A percentile compares a stretch with the other conserved stretches of the same genome.
Conservation (phyloP, 345 rosid genomes). For the Conringia planisiliqua region DNA sequence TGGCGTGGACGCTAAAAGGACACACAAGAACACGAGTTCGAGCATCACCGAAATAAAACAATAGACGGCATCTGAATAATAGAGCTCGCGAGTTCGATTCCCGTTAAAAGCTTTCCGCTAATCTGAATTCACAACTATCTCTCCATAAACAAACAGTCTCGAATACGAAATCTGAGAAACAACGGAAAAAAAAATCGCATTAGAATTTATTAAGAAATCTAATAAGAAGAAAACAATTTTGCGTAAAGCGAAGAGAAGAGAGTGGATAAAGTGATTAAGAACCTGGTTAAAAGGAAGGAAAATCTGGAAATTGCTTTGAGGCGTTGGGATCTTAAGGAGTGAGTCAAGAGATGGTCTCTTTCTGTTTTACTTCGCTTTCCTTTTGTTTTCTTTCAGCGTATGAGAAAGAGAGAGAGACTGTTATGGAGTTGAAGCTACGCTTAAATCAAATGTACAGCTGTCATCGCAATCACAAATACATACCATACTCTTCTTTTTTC, state of each 20-base stretch:
- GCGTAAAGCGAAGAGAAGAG: neutral
- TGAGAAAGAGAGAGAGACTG: conserved; percentile 24
- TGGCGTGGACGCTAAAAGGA: conserved; percentile 42
- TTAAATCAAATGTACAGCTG: conserved; percentile 35
- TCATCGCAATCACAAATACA: neutral
- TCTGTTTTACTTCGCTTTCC: conserved; percentile 27
- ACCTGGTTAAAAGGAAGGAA: conserved; percentile 7
- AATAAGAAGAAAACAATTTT: conserved; percentile 15
- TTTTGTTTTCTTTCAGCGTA: conserved; percentile 3
- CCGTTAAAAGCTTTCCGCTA: neutral
- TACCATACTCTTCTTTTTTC: neutral
- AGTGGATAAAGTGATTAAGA: neutral
- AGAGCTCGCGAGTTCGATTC: neutral
- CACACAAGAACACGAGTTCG: conserved; percentile 42
- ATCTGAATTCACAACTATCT: neutral
- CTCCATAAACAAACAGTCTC: neutral
- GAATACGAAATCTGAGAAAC: neutral
- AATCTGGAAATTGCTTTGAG: neutral
- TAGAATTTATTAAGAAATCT: neutral
- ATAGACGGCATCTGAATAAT: neutral
- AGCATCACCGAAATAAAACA: conserved; percentile 34
- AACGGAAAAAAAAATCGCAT: neutral
- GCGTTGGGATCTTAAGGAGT: conserved; percentile 27
- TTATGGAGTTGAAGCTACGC: conserved; percentile 39
- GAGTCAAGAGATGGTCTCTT: conserved; percentile 35